Percentiles rank a stretch among this genome's conserved stretches.
Evolutionary conservation across 371 early-diverging fungal species (phyloP).

Genomic region (Amoeboradix gromovi): DNA sequence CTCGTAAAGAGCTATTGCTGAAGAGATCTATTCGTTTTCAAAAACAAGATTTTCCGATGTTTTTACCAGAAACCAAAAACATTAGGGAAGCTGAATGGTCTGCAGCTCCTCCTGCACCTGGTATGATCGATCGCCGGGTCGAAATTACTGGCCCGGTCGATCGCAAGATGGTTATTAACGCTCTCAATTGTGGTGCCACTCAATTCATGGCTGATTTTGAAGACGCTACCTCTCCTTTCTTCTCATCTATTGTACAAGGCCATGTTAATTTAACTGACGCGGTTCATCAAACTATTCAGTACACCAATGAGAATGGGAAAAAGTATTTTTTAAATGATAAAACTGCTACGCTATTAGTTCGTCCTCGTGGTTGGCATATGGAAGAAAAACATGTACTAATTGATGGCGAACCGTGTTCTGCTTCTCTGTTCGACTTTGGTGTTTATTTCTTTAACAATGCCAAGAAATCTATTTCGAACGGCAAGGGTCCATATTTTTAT

Average conservation of each 20-base stretch:
- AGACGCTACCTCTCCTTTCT: slow-evolving; percentile 24
- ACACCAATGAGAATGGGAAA: slow-evolving; percentile 43
- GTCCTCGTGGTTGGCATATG: slow-evolving; percentile 91
- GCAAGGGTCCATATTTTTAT: slow-evolving; percentile 87
- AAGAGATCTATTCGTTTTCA: slow-evolving; percentile 29
- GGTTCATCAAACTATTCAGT: slow-evolving; percentile 45
- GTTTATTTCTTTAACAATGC: slow-evolving; percentile 89
- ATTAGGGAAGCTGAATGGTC: slow-evolving; percentile 63
- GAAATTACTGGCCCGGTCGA: slow-evolving; percentile 92
- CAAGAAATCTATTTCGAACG: slow-evolving; percentile 35
- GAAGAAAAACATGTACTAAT: slow-evolving; percentile 69
- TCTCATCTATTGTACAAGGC: slow-evolving; percentile 43
- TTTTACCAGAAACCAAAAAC: slow-evolving; percentile 58
- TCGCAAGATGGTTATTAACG: slow-evolving; percentile 93
- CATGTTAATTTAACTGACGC: slow-evolving; percentile 80
- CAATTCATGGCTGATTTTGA: slow-evolving; percentile 93
- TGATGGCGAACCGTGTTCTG: slow-evolving; percentile 65
- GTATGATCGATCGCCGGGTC: slow-evolving; percentile 62
- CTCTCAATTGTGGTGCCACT: slow-evolving; percentile 60
- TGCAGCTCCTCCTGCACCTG: slow-evolving; percentile 63
- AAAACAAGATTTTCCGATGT: slow-evolving; percentile 48
- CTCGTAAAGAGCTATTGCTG: slow-evolving; percentile 43
- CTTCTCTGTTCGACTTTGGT: slow-evolving; percentile 73
- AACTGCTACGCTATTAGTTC: slow-evolving; percentile 55
- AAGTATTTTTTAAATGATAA: slow-evolving; percentile 55